A percentile compares a stretch with the other conserved stretches of the same genome.
These are phyloP conservation scores for Acacia crassicarpa DNA, from an alignment of 306 rosid genomes.

Conservation along the genomic window DNA sequence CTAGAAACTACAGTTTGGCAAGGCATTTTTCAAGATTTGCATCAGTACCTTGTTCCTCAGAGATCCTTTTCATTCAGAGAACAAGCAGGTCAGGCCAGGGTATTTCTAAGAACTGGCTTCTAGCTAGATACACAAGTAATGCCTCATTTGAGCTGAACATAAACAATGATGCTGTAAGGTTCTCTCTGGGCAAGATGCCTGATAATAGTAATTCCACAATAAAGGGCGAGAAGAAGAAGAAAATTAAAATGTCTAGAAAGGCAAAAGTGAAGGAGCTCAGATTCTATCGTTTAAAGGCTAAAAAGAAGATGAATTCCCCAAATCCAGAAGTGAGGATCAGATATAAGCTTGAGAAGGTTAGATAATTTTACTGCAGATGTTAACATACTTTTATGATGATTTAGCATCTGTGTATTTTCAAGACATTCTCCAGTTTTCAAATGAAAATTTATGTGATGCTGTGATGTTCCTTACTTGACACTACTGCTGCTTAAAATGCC, in stretches of 20 bases:
- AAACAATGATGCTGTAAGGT: too few species aligned
- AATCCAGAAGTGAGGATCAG: too few species aligned
- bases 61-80: conserved; percentile 25
- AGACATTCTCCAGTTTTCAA: neutral
- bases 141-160: neutral
- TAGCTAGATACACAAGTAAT: neutral
- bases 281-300: too few species aligned
- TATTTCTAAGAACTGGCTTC: conserved; percentile 35
- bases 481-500: neutral
- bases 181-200: too few species aligned
- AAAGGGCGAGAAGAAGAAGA: neutral
- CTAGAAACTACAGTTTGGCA: conserved; percentile 29
- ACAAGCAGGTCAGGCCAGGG: neutral
- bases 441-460: too few species aligned
- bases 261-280: too few species aligned
- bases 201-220: too few species aligned
- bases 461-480: neutral
- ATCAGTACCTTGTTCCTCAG: neutral
- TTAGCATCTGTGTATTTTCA: too few species aligned
- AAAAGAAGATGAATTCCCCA: too few species aligned
- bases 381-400: neutral
- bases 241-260: too few species aligned
- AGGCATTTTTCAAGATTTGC: conserved; percentile 29
- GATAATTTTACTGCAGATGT: too few species aligned
- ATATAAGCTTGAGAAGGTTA: too few species aligned